Evolutionary conservation across 208 protist species (phyloP), one percentile per base, ranked within the genome.

Genomic region (Trypanosoma brucei): DNA sequence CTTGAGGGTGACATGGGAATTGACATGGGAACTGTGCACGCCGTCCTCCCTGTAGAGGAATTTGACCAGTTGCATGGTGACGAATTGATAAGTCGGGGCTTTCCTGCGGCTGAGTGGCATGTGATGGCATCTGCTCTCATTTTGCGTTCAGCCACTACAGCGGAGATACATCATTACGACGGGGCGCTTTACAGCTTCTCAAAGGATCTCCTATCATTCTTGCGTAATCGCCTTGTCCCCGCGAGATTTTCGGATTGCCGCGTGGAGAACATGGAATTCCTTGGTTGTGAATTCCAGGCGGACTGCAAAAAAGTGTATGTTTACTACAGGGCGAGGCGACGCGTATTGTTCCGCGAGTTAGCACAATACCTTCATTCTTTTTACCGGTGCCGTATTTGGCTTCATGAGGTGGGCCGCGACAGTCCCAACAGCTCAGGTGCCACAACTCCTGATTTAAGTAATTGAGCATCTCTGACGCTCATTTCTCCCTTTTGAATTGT

Each of bases 311-410:
- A 91, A 70, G 70, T 93, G 14, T 88, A 89, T 62, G 77, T 93
- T 11, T 85, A 87, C 59, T 93, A 88, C 68, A 56, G 56, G 34
- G 73, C 72, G 38, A 65, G 55, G 9, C 22, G 61, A 0, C 62
- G 70, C 13, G 77, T 91, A 7, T 76, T 83, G 35, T 89, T 93
- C 61, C 62, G 85, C 4, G 77, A 88, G 72, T 66, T 93, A 8
- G 86, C 86, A 7, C 83, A 79, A 14, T 85, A 75, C 49, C 72
- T 93, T 8, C 74, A 89, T 59, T 74, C 76, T 38, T 76, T 93
- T 37, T 93, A 86, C 57, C 81, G 64, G 45, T 93, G 86, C 55
- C 78, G 83, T 45, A 85, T 93, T 40, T 93, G 86, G 84, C 75
- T 93, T 46, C 73, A 84, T 57, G 50, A 86, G 56, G 71, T 82